These are phyloP conservation scores for Barnettozyma sp. DNA, from an alignment of 805 yeast species.

Conservation along the genomic window DNA sequence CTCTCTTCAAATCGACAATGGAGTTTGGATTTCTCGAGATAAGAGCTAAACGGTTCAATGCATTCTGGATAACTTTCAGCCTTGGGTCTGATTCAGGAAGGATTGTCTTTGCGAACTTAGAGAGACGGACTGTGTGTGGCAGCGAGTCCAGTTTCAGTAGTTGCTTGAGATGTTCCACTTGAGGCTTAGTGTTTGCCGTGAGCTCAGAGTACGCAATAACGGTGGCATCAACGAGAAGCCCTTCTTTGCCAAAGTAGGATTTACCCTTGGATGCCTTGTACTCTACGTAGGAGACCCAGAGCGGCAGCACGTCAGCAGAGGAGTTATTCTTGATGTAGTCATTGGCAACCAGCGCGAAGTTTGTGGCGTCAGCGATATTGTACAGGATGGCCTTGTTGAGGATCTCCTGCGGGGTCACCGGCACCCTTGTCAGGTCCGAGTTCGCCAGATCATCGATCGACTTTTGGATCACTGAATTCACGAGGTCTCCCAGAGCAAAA, in stretches of 20 bases:
- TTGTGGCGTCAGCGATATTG: conserved; percentile 12
- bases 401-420: conserved; percentile 20
- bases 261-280: conserved; percentile 9
- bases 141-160: conserved; percentile 13
- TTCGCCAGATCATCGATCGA: conserved; percentile 15
- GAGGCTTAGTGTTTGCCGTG: conserved; percentile 4
- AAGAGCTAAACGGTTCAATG: conserved; percentile 9
- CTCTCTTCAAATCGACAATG: conserved; percentile 13
- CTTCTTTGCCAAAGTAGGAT: not conserved
- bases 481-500: not conserved
- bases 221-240: conserved; percentile 3
- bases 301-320: conserved; percentile 11
- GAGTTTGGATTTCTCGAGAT: conserved; percentile 21
- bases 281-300: conserved; percentile 23
- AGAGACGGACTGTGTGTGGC: conserved; percentile 5
- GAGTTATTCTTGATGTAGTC: conserved; percentile 14
- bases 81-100: conserved; percentile 10
- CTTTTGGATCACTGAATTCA: conserved; percentile 10
- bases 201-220: conserved; percentile 18
- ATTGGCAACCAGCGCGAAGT: conserved; percentile 13
- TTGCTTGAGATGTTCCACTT: conserved; percentile 10
- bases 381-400: conserved; percentile 15
- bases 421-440: conserved; percentile 11
- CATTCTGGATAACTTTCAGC: conserved; percentile 4
- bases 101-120: not conserved